phyloP scores from a whole-genome alignment of 179 eudicot species.

The Amaranthus tricolor region DNA sequence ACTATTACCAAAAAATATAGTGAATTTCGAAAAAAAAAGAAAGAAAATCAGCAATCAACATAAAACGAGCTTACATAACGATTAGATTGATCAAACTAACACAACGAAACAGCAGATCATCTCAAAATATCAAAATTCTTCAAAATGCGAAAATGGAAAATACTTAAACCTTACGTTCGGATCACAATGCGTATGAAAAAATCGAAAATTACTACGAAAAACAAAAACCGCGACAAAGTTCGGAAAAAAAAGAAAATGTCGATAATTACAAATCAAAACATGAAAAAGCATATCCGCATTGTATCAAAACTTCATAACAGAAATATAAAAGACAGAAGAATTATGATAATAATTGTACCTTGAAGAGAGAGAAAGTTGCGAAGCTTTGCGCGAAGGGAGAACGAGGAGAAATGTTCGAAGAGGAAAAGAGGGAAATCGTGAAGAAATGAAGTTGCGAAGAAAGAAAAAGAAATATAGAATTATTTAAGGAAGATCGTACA shows the following conservation, averaged over 20 bases:
- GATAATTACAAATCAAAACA: background rate
- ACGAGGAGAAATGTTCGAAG: background rate
- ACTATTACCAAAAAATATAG: background rate
- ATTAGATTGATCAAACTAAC: too few species aligned
- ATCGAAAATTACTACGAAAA: background rate
- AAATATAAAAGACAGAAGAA: background rate
- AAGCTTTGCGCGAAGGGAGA: slow-evolving; percentile 17
- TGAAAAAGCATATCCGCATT: too few species aligned
- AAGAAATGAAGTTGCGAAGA: slow-evolving; percentile 6
- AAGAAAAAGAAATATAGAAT: background rate
- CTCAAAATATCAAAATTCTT: background rate
- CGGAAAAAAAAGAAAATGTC: background rate
- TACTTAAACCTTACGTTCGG: background rate
- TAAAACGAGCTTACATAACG: too few species aligned
- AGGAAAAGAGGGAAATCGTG: background rate
- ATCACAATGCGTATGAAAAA: background rate
- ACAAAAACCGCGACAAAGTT: background rate
- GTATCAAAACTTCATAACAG: background rate
- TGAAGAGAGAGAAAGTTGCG: background rate
- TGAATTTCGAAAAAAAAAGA: background rate
- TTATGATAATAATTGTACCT: background rate
- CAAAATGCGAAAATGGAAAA: background rate
- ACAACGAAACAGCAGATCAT: too few species aligned
- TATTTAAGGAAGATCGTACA: slow-evolving; percentile 24
- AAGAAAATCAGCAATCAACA: background rate